These are phyloP conservation scores for Byssochlamys sp. DNA, from an alignment of 2,329 filamentous ascomycete species.

Conservation along the genomic window DNA sequence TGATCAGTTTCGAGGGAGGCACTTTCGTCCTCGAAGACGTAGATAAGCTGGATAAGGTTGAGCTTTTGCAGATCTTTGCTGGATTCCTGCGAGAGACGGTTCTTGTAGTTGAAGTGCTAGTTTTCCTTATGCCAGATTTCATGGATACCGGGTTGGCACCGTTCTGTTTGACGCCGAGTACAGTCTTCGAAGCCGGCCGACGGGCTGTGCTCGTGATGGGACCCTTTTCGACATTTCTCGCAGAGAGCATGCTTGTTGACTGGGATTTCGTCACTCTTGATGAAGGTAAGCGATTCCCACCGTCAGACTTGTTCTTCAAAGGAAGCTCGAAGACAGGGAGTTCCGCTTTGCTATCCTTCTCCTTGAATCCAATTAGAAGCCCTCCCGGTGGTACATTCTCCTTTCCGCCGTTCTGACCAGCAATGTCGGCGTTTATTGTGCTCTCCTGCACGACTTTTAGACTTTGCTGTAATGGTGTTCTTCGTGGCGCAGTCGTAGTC, in stretches of 20 bases:
- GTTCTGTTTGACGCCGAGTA: constrained; percentile 8
- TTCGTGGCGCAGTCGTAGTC: constrained; percentile 14
- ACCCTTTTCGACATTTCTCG: neutral
- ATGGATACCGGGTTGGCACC: constrained; percentile 4
- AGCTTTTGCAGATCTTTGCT: constrained; percentile 5
- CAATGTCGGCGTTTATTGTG: constrained; percentile 35
- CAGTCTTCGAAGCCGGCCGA: neutral
- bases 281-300: constrained; percentile 11
- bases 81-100: neutral
- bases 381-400: constrained; percentile 51
- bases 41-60: constrained; percentile 7
- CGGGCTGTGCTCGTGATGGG: neutral
- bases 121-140: neutral
- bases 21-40: constrained; percentile 14
- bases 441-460: constrained; percentile 31
- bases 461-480: constrained; percentile 41
- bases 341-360: constrained; percentile 7
- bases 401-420: constrained; percentile 49
- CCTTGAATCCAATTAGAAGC: constrained; percentile 10
- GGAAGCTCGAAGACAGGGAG: constrained; percentile 6
- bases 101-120: neutral
- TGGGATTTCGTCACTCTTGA: constrained; percentile 10
- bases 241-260: neutral
- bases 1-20: constrained; percentile 20
- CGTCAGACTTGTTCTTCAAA: constrained; percentile 21